Conservation (phyloP, 2,329 filamentous ascomycete genomes). For the Apiospora saccharicola region DNA sequence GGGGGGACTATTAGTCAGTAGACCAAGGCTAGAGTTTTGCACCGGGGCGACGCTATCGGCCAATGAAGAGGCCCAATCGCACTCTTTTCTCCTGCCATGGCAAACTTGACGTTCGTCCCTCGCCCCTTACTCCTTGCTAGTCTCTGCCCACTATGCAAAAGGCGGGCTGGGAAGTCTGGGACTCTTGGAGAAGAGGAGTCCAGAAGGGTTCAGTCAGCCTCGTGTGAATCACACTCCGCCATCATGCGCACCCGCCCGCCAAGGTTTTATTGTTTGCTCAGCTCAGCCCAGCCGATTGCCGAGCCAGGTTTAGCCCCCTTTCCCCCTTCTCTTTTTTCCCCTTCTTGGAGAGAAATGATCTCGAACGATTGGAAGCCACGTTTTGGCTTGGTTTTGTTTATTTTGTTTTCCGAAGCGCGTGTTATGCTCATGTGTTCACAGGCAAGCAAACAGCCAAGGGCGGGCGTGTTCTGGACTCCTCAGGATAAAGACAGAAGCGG, state of each 20-base stretch:
- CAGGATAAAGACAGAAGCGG: neutral
- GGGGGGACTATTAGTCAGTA: neutral
- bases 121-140: neutral
- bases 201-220: conserved; percentile 6
- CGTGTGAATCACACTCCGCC: conserved; percentile 5
- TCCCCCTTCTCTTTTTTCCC: neutral
- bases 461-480: neutral
- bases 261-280: neutral
- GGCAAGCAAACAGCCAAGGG: neutral
- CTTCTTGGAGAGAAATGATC: neutral
- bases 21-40: neutral
- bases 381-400: neutral
- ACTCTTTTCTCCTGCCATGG: neutral
- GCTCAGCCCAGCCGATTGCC: neutral
- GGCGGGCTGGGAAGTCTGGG: neutral
- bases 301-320: neutral
- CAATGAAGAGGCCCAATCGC: neutral
- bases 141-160: neutral
- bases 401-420: neutral
- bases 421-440: conserved; percentile 2
- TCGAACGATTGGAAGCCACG: neutral
- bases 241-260: neutral
- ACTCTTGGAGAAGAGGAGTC: neutral
- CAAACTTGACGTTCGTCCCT: neutral
- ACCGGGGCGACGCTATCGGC: neutral